Evolutionary conservation across 2,329 filamentous ascomycete species (phyloP), one percentile per base, ranked within the genome.

Genomic region (Leptoxyphium fumago): DNA sequence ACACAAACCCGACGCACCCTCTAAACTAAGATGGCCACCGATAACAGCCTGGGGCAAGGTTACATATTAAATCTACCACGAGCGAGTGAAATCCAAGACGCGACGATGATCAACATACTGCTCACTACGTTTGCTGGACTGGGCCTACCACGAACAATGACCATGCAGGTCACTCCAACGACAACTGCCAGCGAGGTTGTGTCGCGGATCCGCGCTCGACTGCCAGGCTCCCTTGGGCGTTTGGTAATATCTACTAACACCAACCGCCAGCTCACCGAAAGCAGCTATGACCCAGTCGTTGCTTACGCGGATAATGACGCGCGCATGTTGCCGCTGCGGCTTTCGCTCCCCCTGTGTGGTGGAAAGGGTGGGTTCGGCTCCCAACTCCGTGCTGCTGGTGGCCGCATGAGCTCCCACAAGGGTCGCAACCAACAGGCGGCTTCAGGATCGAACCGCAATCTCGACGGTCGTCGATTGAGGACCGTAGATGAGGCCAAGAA

Each of bases 311-410:
- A 45, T 40, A 43, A 51, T 29, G 42, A 39, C n/a, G 60, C 56
- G 68, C 77, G 78, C 29, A 80, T 96, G 52, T 72, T 98, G 13
- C 81, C 87, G 0, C 74, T 98, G 3, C 84, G 87, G 43, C 77
- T 98, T 28, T 81, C 79, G 6, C 71, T 81, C 1, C 82, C 83
- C 5, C 68, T 95, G 34, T 84, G 82, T 54, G 91, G 93, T 68
- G 93, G 93, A 60, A 98, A 98, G 61, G 91, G 91, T 64, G 91
- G 91, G 57, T 98, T 98, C 61, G 91, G 91, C 43, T 96, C 89
- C 1, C 93, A 98, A 63, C 78, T 98, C 32, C 85, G 93, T 59
- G 91, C 93, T 0, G 91, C 91, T 2, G 91, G 93, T 59, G 91
- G 93, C 36, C 89, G 93, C 67, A 98, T 98, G 91, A 94, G 87